Evolutionary conservation across 2,329 filamentous ascomycete species (phyloP).

Genomic region (Chalaropsis thielavioides): DNA sequence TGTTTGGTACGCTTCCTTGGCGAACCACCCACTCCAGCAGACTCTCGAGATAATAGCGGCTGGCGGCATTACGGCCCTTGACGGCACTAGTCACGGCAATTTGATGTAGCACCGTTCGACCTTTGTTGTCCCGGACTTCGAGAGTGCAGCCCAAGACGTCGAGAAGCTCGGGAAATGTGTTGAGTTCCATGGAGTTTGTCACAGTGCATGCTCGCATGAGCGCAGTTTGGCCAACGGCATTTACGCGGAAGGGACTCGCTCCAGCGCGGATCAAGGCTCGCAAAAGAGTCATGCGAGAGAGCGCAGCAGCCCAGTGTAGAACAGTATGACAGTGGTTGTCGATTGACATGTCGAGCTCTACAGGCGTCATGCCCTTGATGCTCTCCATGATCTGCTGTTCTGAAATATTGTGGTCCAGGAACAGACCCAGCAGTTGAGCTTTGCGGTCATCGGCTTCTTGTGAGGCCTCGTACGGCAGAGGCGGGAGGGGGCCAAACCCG

Average conservation of each 20-base stretch:
- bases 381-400: constrained; percentile 64
- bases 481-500: constrained; percentile 45
- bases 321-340: constrained; percentile 81
- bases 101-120: constrained; percentile 84
- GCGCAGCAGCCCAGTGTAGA: constrained; percentile 88
- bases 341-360: constrained; percentile 83
- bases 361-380: constrained; percentile 57
- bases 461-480: constrained; percentile 46
- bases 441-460: constrained; percentile 66
- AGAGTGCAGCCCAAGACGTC: constrained; percentile 83
- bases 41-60: constrained; percentile 90
- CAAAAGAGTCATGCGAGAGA: constrained; percentile 71
- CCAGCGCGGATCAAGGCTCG: constrained; percentile 69
- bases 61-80: constrained; percentile 79
- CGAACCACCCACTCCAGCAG: constrained; percentile 88
- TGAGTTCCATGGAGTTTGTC: constrained; percentile 85
- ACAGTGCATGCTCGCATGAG: constrained; percentile 85
- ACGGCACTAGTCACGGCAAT: constrained; percentile 93
- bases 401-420: constrained; percentile 56
- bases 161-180: constrained; percentile 77
- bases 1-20: constrained; percentile 53
- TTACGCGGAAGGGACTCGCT: constrained; percentile 76
- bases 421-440: constrained; percentile 65
- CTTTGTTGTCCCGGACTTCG: constrained; percentile 76
- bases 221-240: constrained; percentile 78